Evolutionary conservation across 2,329 filamentous ascomycete species (phyloP).

Genomic region (Cladosporium sp.): DNA sequence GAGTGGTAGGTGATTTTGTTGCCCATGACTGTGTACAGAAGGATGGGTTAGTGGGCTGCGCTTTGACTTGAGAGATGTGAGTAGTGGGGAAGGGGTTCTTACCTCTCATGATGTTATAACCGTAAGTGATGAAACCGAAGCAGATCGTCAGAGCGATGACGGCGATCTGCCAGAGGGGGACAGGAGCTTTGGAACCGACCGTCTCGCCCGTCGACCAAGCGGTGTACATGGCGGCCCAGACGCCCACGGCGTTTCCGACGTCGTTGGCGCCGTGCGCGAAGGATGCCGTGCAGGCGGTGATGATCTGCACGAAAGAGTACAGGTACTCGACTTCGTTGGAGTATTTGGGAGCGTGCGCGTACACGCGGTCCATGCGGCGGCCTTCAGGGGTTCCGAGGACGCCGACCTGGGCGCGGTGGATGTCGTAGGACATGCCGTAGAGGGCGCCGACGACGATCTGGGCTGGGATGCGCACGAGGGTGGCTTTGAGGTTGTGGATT

Average conservation of each 20-base stretch:
- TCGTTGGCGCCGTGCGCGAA: constrained; percentile 69
- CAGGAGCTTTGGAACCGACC: constrained; percentile 57
- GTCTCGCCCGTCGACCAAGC: constrained; percentile 51
- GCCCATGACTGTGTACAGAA: constrained; percentile 44
- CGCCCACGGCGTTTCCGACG: constrained; percentile 59
- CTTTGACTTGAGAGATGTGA: not conserved
- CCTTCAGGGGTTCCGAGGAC: constrained; percentile 69
- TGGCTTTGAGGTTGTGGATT: constrained; percentile 61
- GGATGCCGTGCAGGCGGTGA: constrained; percentile 67
- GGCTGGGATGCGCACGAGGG: constrained; percentile 65
- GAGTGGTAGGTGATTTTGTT: constrained; percentile 59
- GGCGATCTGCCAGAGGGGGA: constrained; percentile 72
- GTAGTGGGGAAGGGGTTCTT: no score
- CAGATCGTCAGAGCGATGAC: constrained; percentile 56
- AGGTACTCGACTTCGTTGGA: constrained; percentile 60
- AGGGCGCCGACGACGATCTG: constrained; percentile 58
- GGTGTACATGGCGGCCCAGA: constrained; percentile 59
- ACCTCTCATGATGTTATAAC: constrained; percentile 59
- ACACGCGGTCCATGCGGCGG: constrained; percentile 58
- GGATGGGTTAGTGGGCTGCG: constrained; percentile 25
- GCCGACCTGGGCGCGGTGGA: constrained; percentile 70
- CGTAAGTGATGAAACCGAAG: constrained; percentile 58
- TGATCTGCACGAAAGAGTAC: constrained; percentile 63
- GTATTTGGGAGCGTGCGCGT: constrained; percentile 56
- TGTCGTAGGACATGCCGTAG: constrained; percentile 78